Percentiles rank a stretch among this genome's conserved stretches.
These are phyloP conservation scores for Fusarium kyushuense DNA, from an alignment of 2,329 filamentous ascomycete genomes.

Conservation along the genomic window DNA sequence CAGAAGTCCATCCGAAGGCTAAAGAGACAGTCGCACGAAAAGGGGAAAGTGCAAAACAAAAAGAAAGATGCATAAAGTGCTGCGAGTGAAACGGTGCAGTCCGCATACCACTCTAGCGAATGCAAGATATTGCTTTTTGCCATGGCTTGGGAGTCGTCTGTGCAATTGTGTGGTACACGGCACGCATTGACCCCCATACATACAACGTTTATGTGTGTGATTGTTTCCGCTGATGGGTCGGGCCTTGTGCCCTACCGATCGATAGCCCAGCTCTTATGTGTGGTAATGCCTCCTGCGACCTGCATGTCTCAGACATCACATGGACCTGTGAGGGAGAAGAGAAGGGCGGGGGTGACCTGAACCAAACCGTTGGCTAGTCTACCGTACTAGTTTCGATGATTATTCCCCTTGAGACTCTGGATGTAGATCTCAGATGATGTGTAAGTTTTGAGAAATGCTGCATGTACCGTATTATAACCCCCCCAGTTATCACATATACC, in stretches of 20 bases:
- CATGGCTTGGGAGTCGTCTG: conserved; percentile 17
- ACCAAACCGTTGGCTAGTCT: conserved; percentile 24
- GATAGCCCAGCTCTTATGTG: conserved; percentile 26
- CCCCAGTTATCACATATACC: conserved; percentile 16
- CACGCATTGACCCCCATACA: conserved; percentile 32
- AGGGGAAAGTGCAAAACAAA: background rate
- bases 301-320: conserved; percentile 49
- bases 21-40: conserved; percentile 4
- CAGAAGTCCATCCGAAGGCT: conserved; percentile 6
- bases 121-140: conserved; percentile 38
- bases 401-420: conserved; percentile 33
- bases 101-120: conserved; percentile 8
- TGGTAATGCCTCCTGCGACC: conserved; percentile 27
- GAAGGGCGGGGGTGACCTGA: conserved; percentile 22
- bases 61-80: conserved; percentile 9
- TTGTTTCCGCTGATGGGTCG: conserved; percentile 32
- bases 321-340: conserved; percentile 30
- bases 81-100: conserved; percentile 13
- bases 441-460: conserved; percentile 27
- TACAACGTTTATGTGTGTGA: conserved; percentile 31
- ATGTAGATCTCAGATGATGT: conserved; percentile 38
- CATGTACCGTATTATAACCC: conserved; percentile 10
- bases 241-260: conserved; percentile 36
- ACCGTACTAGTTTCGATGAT: conserved; percentile 13
- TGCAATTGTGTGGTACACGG: conserved; percentile 24